Percentiles rank a stretch among this genome's conserved stretches.
Conservation (phyloP, 495 filamentous ascomycete genomes). For the Penicillium arizonense region DNA sequence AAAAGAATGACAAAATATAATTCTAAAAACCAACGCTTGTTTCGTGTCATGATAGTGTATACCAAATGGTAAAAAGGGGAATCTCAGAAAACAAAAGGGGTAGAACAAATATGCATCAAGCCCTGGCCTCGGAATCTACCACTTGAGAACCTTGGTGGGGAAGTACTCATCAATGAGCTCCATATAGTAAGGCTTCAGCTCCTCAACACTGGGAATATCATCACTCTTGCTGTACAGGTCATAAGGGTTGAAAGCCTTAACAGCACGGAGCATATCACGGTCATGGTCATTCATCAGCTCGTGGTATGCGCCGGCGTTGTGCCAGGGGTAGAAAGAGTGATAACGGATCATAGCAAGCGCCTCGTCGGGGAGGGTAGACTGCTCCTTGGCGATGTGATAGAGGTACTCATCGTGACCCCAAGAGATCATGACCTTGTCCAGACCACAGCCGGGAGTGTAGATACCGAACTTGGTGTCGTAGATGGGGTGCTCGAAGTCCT, state of each 20-base stretch:
- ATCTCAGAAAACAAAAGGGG: constrained; percentile 8
- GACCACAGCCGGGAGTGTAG: constrained; percentile 70
- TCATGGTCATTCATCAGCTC: constrained; percentile 83
- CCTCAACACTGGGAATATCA: constrained; percentile 68
- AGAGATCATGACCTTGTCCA: constrained; percentile 82
- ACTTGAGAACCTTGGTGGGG: constrained; percentile 70
- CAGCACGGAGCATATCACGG: constrained; percentile 71
- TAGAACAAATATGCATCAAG: background rate
- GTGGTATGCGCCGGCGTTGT: constrained; percentile 70
- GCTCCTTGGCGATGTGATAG: constrained; percentile 78
- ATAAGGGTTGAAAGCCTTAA: constrained; percentile 86
- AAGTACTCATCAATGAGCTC: constrained; percentile 87
- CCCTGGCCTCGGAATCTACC: constrained; percentile 50
- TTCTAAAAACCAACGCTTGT: constrained; percentile 4
- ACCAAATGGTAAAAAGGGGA: constrained; percentile 12
- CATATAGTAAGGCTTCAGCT: constrained; percentile 72
- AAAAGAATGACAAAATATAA: background rate
- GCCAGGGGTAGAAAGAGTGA: constrained; percentile 91
- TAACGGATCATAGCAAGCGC: constrained; percentile 88
- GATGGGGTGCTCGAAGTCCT: constrained; percentile 61
- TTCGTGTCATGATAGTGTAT: background rate
- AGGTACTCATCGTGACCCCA: constrained; percentile 95
- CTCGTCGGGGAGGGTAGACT: constrained; percentile 72
- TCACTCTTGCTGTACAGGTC: constrained; percentile 93
- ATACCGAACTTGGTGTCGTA: constrained; percentile 75